Evolutionary conservation across 306 rosid genomes (phyloP), one percentile per base, ranked within the genome.

Genomic region (Alnus rubra): DNA sequence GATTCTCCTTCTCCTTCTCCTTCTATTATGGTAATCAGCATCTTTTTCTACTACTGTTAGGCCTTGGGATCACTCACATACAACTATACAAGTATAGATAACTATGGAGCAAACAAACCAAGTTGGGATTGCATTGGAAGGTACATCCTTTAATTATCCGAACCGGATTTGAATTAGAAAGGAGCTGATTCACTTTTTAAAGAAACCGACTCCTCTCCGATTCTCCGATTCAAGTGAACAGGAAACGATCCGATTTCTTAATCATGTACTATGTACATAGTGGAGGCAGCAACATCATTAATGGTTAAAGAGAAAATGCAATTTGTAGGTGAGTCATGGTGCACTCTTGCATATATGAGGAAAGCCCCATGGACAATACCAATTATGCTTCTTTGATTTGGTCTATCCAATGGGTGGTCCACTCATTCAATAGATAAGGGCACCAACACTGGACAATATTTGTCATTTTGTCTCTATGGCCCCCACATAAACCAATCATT

Each of bases 361-460:
- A 37, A 28, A 23, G 7, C 15, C 0, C 3, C 2, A 60, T 28
- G 39, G 45, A 63, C 69, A 63, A 33, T 14, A 63, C 47, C 16
- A 63, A 31, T 63, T 0, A 63, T 13, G 39, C 14, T 3, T 63
- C 19, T 63, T 14, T 31, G 9, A 5, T 31, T 58, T 55, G 76
- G 37, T 75, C 62, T 69, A 69, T 75, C 80, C 33, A 39, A 12
- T 16, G 53, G 82, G 37, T 39, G 60, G 67, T 71, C 80, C 79
- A 55, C 52, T 33, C 1, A 11, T 12, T 53, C 53, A 67, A 80
- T 52, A 28, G 74, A 71, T 76, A 76, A 60, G 77, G 77, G 23
- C 42, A 23, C 75, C 55, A 39, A 70, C 68, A 9, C 35, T 58
- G 23, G 44, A 59, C 68, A 81, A 74, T 23, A 23, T 23, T 23